phyloP scores from a whole-genome alignment of 768 basidiomycete genomes.

The Boletus edulis region DNA sequence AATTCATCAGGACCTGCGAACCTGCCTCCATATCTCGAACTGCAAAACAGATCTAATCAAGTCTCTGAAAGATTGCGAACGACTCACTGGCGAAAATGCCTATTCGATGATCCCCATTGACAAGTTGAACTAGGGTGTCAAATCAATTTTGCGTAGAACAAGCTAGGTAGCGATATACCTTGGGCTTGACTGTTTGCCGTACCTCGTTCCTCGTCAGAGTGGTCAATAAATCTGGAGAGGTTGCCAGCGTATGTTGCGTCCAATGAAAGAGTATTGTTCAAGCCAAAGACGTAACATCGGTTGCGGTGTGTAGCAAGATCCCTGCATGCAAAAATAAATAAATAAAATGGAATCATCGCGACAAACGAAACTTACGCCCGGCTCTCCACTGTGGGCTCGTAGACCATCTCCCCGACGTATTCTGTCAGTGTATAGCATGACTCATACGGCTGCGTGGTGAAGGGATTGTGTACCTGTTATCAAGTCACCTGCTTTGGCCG shows the following conservation, averaged over 20 bases:
- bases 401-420: slow-evolving; percentile 68
- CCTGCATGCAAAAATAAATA: slow-evolving; percentile 26
- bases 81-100: slow-evolving; percentile 43
- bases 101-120: slow-evolving; percentile 68
- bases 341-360: background rate
- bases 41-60: slow-evolving; percentile 16
- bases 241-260: slow-evolving; percentile 61
- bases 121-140: slow-evolving; percentile 43
- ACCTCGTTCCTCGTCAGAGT: slow-evolving; percentile 31
- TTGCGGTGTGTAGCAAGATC: slow-evolving; percentile 44
- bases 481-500: slow-evolving; percentile 43
- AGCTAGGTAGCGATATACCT: slow-evolving; percentile 33
- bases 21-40: slow-evolving; percentile 40
- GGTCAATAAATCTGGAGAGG: slow-evolving; percentile 68
- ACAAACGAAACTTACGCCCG: slow-evolving; percentile 43
- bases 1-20: slow-evolving; percentile 56
- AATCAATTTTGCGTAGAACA: background rate
- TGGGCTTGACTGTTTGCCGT: slow-evolving; percentile 43
- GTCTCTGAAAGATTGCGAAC: background rate
- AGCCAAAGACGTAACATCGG: slow-evolving; percentile 61
- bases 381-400: slow-evolving; percentile 44
- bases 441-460: background rate
- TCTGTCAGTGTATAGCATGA: slow-evolving; percentile 38
- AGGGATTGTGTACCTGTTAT: slow-evolving; percentile 37
- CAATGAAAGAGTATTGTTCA: slow-evolving; percentile 47